Evolutionary conservation across 2,329 filamentous ascomycete genomes (phyloP).

Genomic region (Aspergillus flavus): DNA sequence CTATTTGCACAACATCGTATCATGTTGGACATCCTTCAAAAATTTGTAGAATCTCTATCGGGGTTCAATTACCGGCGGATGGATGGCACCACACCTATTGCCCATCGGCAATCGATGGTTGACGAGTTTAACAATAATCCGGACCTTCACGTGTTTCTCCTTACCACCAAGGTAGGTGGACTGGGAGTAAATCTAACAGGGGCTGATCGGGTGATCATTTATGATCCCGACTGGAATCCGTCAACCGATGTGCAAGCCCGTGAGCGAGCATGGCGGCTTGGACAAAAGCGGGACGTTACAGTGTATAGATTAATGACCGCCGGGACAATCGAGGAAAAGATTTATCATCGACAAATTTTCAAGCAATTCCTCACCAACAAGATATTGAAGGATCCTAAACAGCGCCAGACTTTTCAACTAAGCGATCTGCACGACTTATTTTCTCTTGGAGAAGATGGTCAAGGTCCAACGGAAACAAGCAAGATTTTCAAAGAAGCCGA

Average conservation of each 20-base stretch:
- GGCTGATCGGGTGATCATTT: constrained; percentile 94
- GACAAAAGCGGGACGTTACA: constrained; percentile 91
- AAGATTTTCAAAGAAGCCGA: constrained; percentile 87
- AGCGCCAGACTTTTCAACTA: constrained; percentile 86
- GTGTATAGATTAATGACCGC: constrained; percentile 98
- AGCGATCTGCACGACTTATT: constrained; percentile 92
- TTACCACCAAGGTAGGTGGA: constrained; percentile 94
- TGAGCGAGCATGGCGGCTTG: constrained; percentile 92
- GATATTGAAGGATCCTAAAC: constrained; percentile 90
- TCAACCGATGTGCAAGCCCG: constrained; percentile 94
- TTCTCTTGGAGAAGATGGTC: constrained; percentile 68
- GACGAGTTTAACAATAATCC: constrained; percentile 88
- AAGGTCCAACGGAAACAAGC: constrained; percentile 77
- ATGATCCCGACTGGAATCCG: constrained; percentile 98
- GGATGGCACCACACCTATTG: constrained; percentile 90
- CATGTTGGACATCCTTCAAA: constrained; percentile 93
- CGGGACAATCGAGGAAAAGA: constrained; percentile 98
- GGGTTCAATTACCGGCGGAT: constrained; percentile 81
- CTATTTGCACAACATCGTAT: constrained; percentile 91
- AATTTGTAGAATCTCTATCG: constrained; percentile 69
- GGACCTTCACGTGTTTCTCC: constrained; percentile 79
- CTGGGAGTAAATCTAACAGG: constrained; percentile 93
- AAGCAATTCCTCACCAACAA: constrained; percentile 98
- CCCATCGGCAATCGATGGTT: constrained; percentile 83
- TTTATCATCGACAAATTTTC: constrained; percentile 97